These are phyloP conservation scores for Dalbergia oliveri DNA, from an alignment of 306 rosid species.

Conservation along the genomic window DNA sequence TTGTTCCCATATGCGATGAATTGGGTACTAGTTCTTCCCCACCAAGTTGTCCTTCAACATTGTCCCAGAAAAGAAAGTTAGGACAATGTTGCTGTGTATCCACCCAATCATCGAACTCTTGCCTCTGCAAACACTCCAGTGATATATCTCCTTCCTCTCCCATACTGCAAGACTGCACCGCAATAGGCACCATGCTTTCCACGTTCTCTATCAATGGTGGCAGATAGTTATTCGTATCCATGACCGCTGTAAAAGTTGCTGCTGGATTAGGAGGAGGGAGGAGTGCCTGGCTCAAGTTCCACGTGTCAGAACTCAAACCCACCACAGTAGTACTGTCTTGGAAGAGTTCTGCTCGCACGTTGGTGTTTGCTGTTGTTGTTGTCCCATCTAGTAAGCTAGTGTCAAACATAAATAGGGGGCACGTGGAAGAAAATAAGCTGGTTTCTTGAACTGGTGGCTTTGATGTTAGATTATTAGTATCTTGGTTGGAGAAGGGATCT, in stretches of 20 bases:
- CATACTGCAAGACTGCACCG: slow-evolving; percentile 59
- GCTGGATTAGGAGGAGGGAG: slow-evolving; percentile 50
- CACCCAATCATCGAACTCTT: slow-evolving; percentile 77
- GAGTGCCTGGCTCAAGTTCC: slow-evolving; percentile 65
- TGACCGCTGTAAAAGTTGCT: slow-evolving; percentile 41
- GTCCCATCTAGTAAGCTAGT: slow-evolving; percentile 54
- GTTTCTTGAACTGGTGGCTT: slow-evolving; percentile 59
- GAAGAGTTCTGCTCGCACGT: slow-evolving; percentile 55
- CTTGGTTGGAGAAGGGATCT: slow-evolving; percentile 1
- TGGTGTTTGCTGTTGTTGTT: neutral
- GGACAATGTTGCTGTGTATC: slow-evolving; percentile 76
- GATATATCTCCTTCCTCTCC: slow-evolving; percentile 70
- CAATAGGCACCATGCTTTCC: slow-evolving; percentile 63
- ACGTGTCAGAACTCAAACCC: slow-evolving; percentile 63
- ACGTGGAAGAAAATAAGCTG: slow-evolving; percentile 66
- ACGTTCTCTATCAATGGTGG: slow-evolving; percentile 86
- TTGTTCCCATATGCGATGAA: slow-evolving; percentile 60
- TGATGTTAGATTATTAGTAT: slow-evolving; percentile 48
- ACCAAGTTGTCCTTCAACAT: slow-evolving; percentile 56
- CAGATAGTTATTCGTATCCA: slow-evolving; percentile 56
- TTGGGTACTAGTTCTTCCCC: slow-evolving; percentile 60
- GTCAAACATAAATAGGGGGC: slow-evolving; percentile 89
- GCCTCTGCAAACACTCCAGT: slow-evolving; percentile 74
- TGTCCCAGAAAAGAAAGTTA: slow-evolving; percentile 88
- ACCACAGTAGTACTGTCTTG: slow-evolving; percentile 44